A percentile compares a stretch with the other conserved stretches of the same genome.
Evolutionary conservation across 805 yeast species (phyloP).

Genomic region (Ogataea dorogensis): DNA sequence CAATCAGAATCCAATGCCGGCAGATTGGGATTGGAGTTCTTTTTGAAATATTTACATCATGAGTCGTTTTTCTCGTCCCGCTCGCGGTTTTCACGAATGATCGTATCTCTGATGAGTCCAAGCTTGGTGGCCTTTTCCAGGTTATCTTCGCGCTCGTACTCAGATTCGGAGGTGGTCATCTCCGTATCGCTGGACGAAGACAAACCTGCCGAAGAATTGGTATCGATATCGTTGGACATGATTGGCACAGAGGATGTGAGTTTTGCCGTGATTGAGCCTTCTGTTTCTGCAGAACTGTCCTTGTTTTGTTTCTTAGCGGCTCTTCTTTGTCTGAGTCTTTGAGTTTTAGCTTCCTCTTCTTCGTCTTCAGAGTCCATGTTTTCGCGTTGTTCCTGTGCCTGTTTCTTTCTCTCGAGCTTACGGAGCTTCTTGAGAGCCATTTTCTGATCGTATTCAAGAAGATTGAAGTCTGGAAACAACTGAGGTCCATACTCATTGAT

Average conservation of each 20-base stretch:
- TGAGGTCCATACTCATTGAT: slow-evolving; percentile 83
- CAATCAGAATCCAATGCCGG: slow-evolving; percentile 30
- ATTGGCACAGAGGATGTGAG: slow-evolving; percentile 51
- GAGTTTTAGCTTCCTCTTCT: slow-evolving; percentile 50
- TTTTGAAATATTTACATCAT: slow-evolving; percentile 24
- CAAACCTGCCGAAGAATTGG: slow-evolving; percentile 31
- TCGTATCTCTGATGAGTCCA: slow-evolving; percentile 28
- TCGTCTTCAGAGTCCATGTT: slow-evolving; percentile 40
- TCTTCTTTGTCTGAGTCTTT: slow-evolving; percentile 45
- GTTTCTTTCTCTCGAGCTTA: slow-evolving; percentile 27
- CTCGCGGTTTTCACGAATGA: slow-evolving; percentile 31
- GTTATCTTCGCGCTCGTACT: slow-evolving; percentile 17
- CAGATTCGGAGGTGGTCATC: slow-evolving; percentile 19
- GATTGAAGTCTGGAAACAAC: slow-evolving; percentile 81
- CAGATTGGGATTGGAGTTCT: slow-evolving; percentile 42
- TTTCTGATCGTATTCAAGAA: slow-evolving; percentile 45
- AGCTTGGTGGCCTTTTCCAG: slow-evolving; percentile 10
- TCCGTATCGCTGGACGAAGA: slow-evolving; percentile 32
- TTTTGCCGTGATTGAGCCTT: slow-evolving; percentile 37
- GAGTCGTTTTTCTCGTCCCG: slow-evolving; percentile 16
- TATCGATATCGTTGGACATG: slow-evolving; percentile 45
- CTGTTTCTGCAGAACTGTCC: slow-evolving; percentile 16
- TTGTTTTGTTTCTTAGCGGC: slow-evolving; percentile 29
- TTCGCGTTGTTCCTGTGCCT: slow-evolving; percentile 19
- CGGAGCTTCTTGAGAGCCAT: slow-evolving; percentile 33